These are phyloP conservation scores for Agrocybe pediades DNA, from an alignment of 768 basidiomycete species.

Conservation along the genomic window DNA sequence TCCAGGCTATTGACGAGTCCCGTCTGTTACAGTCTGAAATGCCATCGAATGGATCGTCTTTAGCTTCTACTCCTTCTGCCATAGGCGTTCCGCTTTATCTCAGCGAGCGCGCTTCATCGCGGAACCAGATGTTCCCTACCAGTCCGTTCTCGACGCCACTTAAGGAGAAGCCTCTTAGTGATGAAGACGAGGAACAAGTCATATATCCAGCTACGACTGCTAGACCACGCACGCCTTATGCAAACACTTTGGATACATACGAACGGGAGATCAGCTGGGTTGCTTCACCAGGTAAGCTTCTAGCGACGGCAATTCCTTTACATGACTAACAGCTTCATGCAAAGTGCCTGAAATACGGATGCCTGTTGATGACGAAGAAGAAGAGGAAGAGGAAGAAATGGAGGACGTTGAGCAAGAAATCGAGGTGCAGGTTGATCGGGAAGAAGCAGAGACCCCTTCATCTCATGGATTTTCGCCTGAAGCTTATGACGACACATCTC, in stretches of 20 bases:
- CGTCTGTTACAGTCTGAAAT: conserved; percentile 52
- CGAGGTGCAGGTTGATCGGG: conserved; percentile 43
- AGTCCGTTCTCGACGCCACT: conserved; percentile 76
- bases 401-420: conserved; percentile 39
- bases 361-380: conserved; percentile 63
- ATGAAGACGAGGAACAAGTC: conserved; percentile 75
- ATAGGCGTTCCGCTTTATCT: conserved; percentile 53
- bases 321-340: conserved; percentile 4
- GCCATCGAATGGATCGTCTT: conserved; percentile 48
- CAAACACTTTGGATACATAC: conserved; percentile 35
- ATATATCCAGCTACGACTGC: conserved; percentile 61
- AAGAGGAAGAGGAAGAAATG: conserved; percentile 42
- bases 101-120: conserved; percentile 47
- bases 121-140: conserved; percentile 61
- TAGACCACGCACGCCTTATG: conserved; percentile 49
- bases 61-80: conserved; percentile 41
- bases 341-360: conserved; percentile 65
- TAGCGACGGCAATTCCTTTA: not conserved
- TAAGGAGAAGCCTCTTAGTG: conserved; percentile 55
- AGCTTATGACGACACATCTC: conserved; percentile 52
- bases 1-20: conserved; percentile 27
- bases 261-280: conserved; percentile 78
- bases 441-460: conserved; percentile 50
- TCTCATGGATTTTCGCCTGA: conserved; percentile 52
- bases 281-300: conserved; percentile 63